Evolutionary conservation across 768 basidiomycete genomes (phyloP).

Genomic region (Psilocybe azurescens): DNA sequence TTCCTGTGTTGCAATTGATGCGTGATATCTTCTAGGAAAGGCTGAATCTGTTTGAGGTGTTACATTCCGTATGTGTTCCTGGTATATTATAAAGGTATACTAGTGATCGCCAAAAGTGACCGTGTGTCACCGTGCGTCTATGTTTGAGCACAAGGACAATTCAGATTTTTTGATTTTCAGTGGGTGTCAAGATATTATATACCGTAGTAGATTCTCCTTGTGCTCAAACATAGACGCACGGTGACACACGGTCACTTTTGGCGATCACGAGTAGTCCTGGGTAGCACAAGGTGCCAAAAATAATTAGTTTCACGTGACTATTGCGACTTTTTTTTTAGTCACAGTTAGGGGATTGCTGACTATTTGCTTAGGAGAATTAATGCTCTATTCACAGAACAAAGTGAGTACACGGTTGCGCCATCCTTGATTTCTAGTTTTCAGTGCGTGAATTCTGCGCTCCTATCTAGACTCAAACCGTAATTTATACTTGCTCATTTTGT

Average conservation of each 20-base stretch:
- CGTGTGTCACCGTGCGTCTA: neutral
- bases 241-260: too few species aligned
- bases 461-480: neutral
- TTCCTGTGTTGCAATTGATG: too few species aligned
- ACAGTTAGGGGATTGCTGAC: slow-evolving; percentile 5
- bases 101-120: neutral
- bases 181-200: too few species aligned
- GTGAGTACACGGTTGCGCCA: slow-evolving; percentile 7
- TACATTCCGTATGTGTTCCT: too few species aligned
- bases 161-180: too few species aligned
- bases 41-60: too few species aligned
- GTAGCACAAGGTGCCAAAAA: neutral
- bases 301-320: slow-evolving; percentile 4
- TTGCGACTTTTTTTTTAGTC: slow-evolving; percentile 6
- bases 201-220: too few species aligned
- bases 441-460: neutral
- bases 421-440: neutral
- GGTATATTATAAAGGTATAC: too few species aligned
- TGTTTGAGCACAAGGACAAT: too few species aligned
- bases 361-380: neutral
- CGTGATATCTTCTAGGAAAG: too few species aligned
- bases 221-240: too few species aligned
- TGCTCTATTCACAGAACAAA: neutral
- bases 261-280: too few species aligned
- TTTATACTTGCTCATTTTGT: neutral